Base-by-base conservation (phyloP, 208 protist species). In the Wallacemonas rigidus region DNA sequence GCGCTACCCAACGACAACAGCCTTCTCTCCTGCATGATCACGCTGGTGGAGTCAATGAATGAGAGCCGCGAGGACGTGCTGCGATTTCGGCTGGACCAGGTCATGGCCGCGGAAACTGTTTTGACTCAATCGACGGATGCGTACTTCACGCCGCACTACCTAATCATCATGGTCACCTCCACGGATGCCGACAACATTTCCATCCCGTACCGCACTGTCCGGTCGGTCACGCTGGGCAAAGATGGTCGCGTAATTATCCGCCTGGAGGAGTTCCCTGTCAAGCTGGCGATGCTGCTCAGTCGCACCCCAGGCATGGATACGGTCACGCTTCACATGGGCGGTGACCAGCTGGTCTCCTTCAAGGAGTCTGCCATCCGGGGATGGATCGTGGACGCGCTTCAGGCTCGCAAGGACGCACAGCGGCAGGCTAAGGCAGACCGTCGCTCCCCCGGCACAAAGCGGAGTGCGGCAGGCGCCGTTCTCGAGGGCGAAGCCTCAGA, bases 121-220 rank as follows among this genome's bases (percentile, higher is more conserved):
- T 76, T 95, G 62, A 83, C 83, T 2, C 86, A 77, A 39, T 65
- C 73, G 11, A 92, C 88, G 0, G 80, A 86, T 17, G 89, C 80
- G 9, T 95, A 89, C 77, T 97, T 97, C 71, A 92, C 89, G 17
- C 82, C 83, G 3, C 72, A 94, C 72, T 95, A 93, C 79, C 75
- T 95, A 57, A 83, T 92, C 58, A 79, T 94, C 40, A 81, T 97
- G 74, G 76, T 95, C 43, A 94, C 83, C 26, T 76, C 86, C 8
- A 69, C 76, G 67, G 92, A 90, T 61, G 93, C 90, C 1, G 90
- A 95, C 73, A 93, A 97, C 72, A 78, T 95, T 44, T 95, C 93
- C 63, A 89, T 97, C 51, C 86, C 89, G 1, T 97, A 95, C 77
- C 74, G 73, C 55, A 81, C 77, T 47, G 92, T 97, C 55, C 89